Evolutionary conservation across 2,329 filamentous ascomycete species (phyloP).

Genomic region (Fusarium chlamydosporum): DNA sequence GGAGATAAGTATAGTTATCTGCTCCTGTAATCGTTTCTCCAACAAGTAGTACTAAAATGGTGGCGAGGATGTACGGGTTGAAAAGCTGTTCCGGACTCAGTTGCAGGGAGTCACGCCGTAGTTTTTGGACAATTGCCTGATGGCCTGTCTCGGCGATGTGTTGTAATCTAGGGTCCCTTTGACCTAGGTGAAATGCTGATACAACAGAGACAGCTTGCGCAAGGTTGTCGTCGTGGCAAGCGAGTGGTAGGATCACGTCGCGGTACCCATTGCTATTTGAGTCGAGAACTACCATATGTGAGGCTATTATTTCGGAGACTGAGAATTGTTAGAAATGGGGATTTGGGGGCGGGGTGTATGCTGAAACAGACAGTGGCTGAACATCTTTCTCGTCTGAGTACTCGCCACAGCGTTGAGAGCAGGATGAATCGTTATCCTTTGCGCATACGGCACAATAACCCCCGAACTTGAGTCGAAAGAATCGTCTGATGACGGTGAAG

Average conservation of each 20-base stretch:
- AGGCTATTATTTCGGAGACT: slow-evolving; percentile 57
- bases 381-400: slow-evolving; percentile 54
- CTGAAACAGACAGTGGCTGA: slow-evolving; percentile 53
- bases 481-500: slow-evolving; percentile 17
- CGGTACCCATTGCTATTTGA: slow-evolving; percentile 56
- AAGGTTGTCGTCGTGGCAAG: slow-evolving; percentile 55
- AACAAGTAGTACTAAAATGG: slow-evolving; percentile 57
- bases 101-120: slow-evolving; percentile 53
- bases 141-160: slow-evolving; percentile 54
- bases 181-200: slow-evolving; percentile 57
- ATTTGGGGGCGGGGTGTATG: accelerated
- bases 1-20: slow-evolving; percentile 55
- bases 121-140: slow-evolving; percentile 54
- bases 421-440: slow-evolving; percentile 29
- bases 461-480: slow-evolving; percentile 3
- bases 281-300: slow-evolving; percentile 59
- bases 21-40: slow-evolving; percentile 60
- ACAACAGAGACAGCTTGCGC: slow-evolving; percentile 57
- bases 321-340: not conserved
- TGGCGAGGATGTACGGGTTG: slow-evolving; percentile 56
- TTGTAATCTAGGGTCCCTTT: slow-evolving; percentile 51
- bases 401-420: slow-evolving; percentile 48
- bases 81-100: slow-evolving; percentile 53
- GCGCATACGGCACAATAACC: slow-evolving; percentile 14
- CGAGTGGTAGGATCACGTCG: slow-evolving; percentile 58